Evolutionary conservation across 2,329 filamentous ascomycete genomes (phyloP).

Genomic region (Dryadomyces quercus-mongolicae): DNA sequence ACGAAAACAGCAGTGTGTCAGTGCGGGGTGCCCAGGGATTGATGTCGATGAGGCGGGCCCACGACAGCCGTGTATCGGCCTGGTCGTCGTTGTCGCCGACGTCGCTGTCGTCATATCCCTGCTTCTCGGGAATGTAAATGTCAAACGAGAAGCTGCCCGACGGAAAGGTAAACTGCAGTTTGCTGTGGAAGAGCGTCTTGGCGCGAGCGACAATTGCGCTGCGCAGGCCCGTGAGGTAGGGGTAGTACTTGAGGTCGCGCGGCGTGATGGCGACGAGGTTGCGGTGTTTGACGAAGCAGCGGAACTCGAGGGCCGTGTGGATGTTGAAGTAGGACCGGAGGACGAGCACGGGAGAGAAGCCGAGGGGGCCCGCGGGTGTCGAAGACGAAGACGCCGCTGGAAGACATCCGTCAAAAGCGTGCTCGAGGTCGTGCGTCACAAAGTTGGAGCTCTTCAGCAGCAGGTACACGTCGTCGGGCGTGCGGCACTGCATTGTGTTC

Average conservation of each 20-base stretch:
- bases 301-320: slow-evolving; percentile 86
- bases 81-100: slow-evolving; percentile 29
- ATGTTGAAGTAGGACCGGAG: slow-evolving; percentile 80
- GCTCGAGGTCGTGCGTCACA: slow-evolving; percentile 83
- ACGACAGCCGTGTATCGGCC: slow-evolving; percentile 43
- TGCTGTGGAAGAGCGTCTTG: slow-evolving; percentile 63
- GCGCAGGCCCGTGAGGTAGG: slow-evolving; percentile 58
- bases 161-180: slow-evolving; percentile 65
- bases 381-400: background rate
- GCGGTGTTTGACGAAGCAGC: slow-evolving; percentile 82
- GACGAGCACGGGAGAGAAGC: slow-evolving; percentile 66
- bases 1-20: slow-evolving; percentile 79
- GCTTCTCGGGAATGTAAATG: slow-evolving; percentile 68
- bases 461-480: slow-evolving; percentile 84
- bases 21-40: slow-evolving; percentile 90
- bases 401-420: slow-evolving; percentile 62
- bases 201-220: slow-evolving; percentile 57
- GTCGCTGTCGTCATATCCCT: slow-evolving; percentile 27
- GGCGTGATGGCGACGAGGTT: slow-evolving; percentile 75
- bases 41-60: slow-evolving; percentile 81
- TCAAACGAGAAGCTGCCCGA: slow-evolving; percentile 83
- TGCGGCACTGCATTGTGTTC: slow-evolving; percentile 85
- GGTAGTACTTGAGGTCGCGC: slow-evolving; percentile 81
- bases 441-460: slow-evolving; percentile 92
- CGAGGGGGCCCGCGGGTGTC: slow-evolving; percentile 12